A percentile compares a stretch with the other conserved stretches of the same genome.
Evolutionary conservation across 371 early-diverging fungal species (phyloP).

Genomic region (Mucor velutinosus): DNA sequence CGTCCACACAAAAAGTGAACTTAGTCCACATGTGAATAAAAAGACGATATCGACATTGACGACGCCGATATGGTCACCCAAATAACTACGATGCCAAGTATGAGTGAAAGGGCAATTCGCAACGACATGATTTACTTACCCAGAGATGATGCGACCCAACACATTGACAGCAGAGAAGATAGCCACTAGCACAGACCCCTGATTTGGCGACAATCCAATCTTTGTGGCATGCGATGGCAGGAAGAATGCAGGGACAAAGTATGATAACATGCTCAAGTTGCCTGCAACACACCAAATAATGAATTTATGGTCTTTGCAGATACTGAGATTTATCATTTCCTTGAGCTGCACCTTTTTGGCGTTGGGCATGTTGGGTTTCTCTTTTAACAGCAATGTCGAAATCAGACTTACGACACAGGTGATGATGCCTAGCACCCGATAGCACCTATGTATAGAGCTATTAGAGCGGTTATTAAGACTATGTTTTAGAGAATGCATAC

Average conservation of each 20-base stretch:
- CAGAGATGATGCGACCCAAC: conserved; percentile 34
- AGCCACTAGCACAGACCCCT: conserved; percentile 36
- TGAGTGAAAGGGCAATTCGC: neutral
- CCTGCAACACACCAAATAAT: conserved; percentile 37
- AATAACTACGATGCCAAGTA: neutral
- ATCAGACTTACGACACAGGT: conserved; percentile 41
- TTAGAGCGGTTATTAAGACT: neutral
- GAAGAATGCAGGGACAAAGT: conserved; percentile 43
- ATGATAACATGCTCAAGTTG: conserved; percentile 37
- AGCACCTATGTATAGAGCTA: conserved; percentile 28
- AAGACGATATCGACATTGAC: conserved; percentile 55
- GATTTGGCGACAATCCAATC: conserved; percentile 31
- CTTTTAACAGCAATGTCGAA: conserved; percentile 41
- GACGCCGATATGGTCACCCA: conserved; percentile 60
- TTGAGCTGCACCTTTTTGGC: conserved; percentile 13
- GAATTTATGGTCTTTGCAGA: conserved; percentile 24
- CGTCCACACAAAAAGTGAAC: conserved; percentile 65
- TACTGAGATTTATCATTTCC: conserved; percentile 18
- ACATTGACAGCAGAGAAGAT: conserved; percentile 38
- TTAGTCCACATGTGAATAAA: conserved; percentile 47
- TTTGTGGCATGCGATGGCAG: conserved; percentile 43
- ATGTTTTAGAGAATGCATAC: conserved; percentile 5
- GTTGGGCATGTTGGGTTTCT: conserved; percentile 22
- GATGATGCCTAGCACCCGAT: conserved; percentile 57
- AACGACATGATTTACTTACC: conserved; percentile 13